Evolutionary conservation across 2,329 filamentous ascomycete species (phyloP).

Genomic region (Alternaria triticina): DNA sequence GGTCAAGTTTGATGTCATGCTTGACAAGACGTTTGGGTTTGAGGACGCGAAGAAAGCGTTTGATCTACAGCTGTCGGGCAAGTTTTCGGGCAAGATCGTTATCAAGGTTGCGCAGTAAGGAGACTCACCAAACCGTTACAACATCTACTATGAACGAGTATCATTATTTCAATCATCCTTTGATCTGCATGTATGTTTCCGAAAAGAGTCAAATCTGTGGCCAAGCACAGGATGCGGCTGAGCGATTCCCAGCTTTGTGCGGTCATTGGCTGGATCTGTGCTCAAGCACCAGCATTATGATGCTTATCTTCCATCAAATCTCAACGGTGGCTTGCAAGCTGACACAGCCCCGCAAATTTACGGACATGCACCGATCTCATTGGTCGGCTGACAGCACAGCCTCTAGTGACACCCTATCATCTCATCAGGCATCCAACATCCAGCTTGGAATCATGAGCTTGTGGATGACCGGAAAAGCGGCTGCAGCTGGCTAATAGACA

Average conservation of each 20-base stretch:
- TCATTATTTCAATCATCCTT: not conserved
- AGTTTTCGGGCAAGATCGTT: slow-evolving; percentile 43
- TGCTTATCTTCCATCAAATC: not conserved
- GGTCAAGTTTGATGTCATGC: slow-evolving; percentile 33
- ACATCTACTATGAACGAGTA: not conserved
- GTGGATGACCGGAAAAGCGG: not conserved
- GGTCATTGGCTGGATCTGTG: not conserved
- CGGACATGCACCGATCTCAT: not conserved
- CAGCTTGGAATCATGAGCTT: not conserved
- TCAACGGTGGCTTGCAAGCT: slow-evolving; percentile 4
- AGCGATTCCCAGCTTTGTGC: not conserved
- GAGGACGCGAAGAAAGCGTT: slow-evolving; percentile 42
- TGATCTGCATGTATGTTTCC: not conserved
- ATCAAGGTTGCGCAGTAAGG: slow-evolving; percentile 17
- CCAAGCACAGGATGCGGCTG: not conserved
- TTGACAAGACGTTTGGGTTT: slow-evolving; percentile 46
- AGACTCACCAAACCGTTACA: not conserved
- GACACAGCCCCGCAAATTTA: not conserved
- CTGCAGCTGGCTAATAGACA: not conserved
- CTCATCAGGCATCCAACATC: slow-evolving; percentile 1
- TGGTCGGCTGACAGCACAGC: slow-evolving; percentile 10
- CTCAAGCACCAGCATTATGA: not conserved
- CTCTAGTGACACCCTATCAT: not conserved
- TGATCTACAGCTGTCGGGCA: slow-evolving; percentile 44
- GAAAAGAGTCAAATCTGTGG: not conserved